Base-by-base conservation (phyloP, 1,284 basidiomycete genomes). In the Puccinia hordei region DNA sequence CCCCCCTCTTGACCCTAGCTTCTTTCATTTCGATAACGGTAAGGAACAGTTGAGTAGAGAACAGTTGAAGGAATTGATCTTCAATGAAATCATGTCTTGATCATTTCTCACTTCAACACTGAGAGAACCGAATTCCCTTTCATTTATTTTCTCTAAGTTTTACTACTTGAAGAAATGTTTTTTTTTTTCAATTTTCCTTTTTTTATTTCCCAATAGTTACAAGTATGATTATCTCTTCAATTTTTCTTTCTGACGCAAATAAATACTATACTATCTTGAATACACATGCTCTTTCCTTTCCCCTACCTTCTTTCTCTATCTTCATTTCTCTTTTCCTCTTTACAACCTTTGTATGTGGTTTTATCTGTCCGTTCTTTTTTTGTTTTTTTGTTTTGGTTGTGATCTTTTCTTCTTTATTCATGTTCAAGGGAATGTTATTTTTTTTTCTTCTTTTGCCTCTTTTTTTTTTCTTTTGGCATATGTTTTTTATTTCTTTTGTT, bases 1-100 rank as follows among this genome's bases (percentile, higher is more conserved):
- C 0, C 89, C 90, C 81, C 91, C 92, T 0, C 88, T 96, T 17
- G 91, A 93, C 81, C 91, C 93, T 10, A 90, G 90, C 22, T 95
- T 95, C 87, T 97, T 97, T 85, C 90, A 95, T 84, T 95, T 96
- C 86, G 93, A 94, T 82, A 85, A 87, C 81, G 82, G 83, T 41
- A 85, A 87, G 79, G 86, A 88, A 82, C 86, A 87, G 82, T 85
- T 88, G 27, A 86, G 86, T 27, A 85, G 88, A 63, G 87, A 88
- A 81, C 85, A 86, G 81, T 84, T 88, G 72, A 88, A 88, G 49
- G 44, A 77, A 57, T 69, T 77, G 33, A 77, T 77, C 38, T 77
- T 51, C 30, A 69, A 77, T 46, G 75, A 77, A 41, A 68, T 77
- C 33, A 77, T 77, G 75, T 27, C 41, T 63, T 76, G 30, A 76